phyloP scores from a whole-genome alignment of 1,139 yeast genomes.

The Scheffersomyces titani region DNA sequence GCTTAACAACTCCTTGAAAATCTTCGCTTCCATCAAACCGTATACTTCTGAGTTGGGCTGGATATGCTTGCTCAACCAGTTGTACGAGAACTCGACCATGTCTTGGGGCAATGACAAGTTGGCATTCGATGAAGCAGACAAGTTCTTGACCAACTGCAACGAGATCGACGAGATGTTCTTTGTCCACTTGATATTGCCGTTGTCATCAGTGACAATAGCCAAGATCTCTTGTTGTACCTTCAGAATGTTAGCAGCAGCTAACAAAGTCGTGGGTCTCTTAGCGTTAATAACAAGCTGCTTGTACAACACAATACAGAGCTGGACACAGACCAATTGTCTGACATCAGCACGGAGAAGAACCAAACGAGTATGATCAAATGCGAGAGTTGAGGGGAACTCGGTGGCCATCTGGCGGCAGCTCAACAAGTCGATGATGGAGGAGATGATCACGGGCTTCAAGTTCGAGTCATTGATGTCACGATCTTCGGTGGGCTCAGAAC shows the following conservation, averaged over 20 bases:
- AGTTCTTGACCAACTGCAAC: constrained; percentile 63
- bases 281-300: constrained; percentile 60
- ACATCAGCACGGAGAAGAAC: constrained; percentile 81
- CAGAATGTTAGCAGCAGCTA: constrained; percentile 29
- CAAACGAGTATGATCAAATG: constrained; percentile 85
- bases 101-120: constrained; percentile 40
- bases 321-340: constrained; percentile 79
- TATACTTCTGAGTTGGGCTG: constrained; percentile 84
- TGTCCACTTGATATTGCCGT: constrained; percentile 90
- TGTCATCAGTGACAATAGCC: constrained; percentile 81
- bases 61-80: constrained; percentile 83
- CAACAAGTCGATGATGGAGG: constrained; percentile 59
- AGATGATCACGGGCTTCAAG: constrained; percentile 42
- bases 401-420: constrained; percentile 80
- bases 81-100: constrained; percentile 65
- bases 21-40: constrained; percentile 70
- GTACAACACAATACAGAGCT: constrained; percentile 70
- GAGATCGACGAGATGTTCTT: constrained; percentile 74
- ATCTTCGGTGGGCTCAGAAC: constrained; percentile 10
- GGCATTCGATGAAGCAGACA: constrained; percentile 15
- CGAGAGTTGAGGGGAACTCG: constrained; percentile 81
- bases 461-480: constrained; percentile 13
- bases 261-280: constrained; percentile 25
- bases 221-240: constrained; percentile 60
- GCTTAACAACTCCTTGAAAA: constrained; percentile 51